Evolutionary conservation across 2,329 filamentous ascomycete species (phyloP).

Genomic region (Penicillium sp.): DNA sequence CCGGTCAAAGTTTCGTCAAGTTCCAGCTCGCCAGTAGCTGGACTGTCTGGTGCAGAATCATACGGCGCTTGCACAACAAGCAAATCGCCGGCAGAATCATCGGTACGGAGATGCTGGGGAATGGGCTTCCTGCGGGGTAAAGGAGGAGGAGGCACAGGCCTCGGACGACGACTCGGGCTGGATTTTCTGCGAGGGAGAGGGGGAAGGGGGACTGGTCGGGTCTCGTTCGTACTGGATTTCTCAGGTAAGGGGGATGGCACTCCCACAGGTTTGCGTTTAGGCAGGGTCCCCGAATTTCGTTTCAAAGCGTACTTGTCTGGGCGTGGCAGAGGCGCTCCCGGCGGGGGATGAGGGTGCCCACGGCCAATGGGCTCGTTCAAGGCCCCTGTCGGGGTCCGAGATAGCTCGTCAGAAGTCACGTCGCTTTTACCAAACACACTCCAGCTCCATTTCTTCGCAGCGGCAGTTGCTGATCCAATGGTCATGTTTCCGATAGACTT

Average conservation of each 20-base stretch:
- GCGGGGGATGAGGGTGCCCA: slow-evolving; percentile 79
- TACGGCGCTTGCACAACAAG: slow-evolving; percentile 68
- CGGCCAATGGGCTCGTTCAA: slow-evolving; percentile 76
- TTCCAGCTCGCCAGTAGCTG: slow-evolving; percentile 31
- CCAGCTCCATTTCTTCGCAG: slow-evolving; percentile 64
- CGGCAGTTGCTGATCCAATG: slow-evolving; percentile 56
- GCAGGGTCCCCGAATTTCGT: slow-evolving; percentile 60
- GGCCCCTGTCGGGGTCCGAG: slow-evolving; percentile 43
- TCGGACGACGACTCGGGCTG: slow-evolving; percentile 36
- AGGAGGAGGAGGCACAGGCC: slow-evolving; percentile 50
- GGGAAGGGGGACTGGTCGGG: slow-evolving; percentile 48
- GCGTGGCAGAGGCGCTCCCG: slow-evolving; percentile 75
- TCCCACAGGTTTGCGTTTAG: slow-evolving; percentile 67
- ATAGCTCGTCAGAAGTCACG: slow-evolving; percentile 47
- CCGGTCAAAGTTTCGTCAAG: slow-evolving; percentile 15
- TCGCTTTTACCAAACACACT: slow-evolving; percentile 53
- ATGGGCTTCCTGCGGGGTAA: slow-evolving; percentile 53
- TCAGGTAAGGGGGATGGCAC: slow-evolving; percentile 37
- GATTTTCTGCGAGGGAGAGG: slow-evolving; percentile 54
- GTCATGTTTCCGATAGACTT: slow-evolving; percentile 48
- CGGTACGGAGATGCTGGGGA: slow-evolving; percentile 37
- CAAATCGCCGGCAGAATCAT: slow-evolving; percentile 54
- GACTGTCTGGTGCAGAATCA: slow-evolving; percentile 59
- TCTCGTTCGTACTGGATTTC: slow-evolving; percentile 38
- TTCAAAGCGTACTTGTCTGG: slow-evolving; percentile 63